Evolutionary conservation across 2,329 filamentous ascomycete genomes (phyloP).

Genomic region (Proliferodiscus dingleyae): DNA sequence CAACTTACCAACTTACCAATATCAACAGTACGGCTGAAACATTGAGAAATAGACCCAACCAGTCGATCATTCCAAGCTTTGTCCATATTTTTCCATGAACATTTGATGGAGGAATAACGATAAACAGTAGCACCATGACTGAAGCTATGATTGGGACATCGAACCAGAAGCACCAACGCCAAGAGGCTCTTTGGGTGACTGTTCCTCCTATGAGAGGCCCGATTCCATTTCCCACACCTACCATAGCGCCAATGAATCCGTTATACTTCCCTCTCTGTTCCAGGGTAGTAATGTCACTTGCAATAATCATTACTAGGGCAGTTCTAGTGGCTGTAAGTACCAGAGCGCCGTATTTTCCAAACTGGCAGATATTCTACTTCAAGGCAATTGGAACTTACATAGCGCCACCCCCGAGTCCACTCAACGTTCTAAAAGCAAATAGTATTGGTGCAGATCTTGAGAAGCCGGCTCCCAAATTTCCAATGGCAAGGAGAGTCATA

Average conservation of each 20-base stretch:
- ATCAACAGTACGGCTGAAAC: slow-evolving; percentile 6
- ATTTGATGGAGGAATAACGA: slow-evolving; percentile 17
- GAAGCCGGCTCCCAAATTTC: slow-evolving; percentile 12
- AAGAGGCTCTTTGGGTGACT: slow-evolving; percentile 30
- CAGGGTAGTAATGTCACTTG: slow-evolving; percentile 8
- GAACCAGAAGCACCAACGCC: slow-evolving; percentile 32
- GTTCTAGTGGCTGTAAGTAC: too few relatives aligned
- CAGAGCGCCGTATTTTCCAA: too few relatives aligned
- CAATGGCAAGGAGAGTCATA: slow-evolving; percentile 6
- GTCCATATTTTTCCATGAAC: slow-evolving; percentile 9
- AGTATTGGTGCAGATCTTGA: slow-evolving; percentile 3
- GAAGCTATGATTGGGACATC: slow-evolving; percentile 15
- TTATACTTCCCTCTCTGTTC: slow-evolving; percentile 30
- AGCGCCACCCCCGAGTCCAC: slow-evolving; percentile 10
- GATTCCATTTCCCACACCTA: slow-evolving; percentile 23
- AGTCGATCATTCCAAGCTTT: slow-evolving; percentile 25
- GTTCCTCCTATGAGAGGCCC: slow-evolving; percentile 31
- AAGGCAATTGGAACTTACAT: too few relatives aligned
- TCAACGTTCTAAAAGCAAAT: slow-evolving; percentile 4
- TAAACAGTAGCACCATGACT: slow-evolving; percentile 5
- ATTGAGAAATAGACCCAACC: slow-evolving; percentile 18
- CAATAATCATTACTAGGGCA: slow-evolving; percentile 7
- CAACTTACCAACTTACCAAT: neutral
- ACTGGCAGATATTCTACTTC: too few relatives aligned
- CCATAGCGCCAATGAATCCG: slow-evolving; percentile 26